Evolutionary conservation across 345 rosid genomes (phyloP), one percentile per base, ranked within the genome.

Genomic region (Lepidium didymum): DNA sequence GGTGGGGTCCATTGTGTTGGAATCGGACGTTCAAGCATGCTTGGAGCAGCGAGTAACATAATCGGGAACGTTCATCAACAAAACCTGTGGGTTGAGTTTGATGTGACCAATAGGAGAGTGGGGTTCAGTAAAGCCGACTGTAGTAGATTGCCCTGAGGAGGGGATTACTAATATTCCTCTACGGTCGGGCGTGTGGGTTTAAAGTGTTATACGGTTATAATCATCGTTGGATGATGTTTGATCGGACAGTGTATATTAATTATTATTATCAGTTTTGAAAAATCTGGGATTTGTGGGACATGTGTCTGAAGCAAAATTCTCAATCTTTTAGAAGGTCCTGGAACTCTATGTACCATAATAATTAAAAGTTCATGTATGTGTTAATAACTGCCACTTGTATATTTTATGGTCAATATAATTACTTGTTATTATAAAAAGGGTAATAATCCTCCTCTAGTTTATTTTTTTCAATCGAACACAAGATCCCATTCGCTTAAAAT

Each of bases 21-120:
- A 2, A 74, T 91, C 76, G 96, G 83, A 55, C 83, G 86, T 77
- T 86, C 97, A 0, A 77, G 73, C 34, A 81, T 83, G 87, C 77
- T 91, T 14, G 87, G 90, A 0, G 78, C 82, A 0, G 87, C 92
- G 0, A 83, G 94, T 61, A 91, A 91, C 14, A 89, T 91, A 45
- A 81, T 91, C 23, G 97, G 97, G 7, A 91, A 89, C 69, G 68
- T 87, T 40, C 96, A 91, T 69, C 97, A 91, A 57, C 94, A 91
- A 56, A 79, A 91, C 73, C 74, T 76, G 3, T 91, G 97, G 97
- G 91, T 89, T 37, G 96, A 91, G 68, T 91, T 78, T 73, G 97
- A 91, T 77, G 80, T 81, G 27, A 56, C 61, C 18, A 81, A 77
- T 14, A 72, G 67, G 46, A 80, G 86, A 64, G 77, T 86, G 38